phyloP scores from a whole-genome alignment of 148 eudicot species.

The Vaccinium vitisidaea region DNA sequence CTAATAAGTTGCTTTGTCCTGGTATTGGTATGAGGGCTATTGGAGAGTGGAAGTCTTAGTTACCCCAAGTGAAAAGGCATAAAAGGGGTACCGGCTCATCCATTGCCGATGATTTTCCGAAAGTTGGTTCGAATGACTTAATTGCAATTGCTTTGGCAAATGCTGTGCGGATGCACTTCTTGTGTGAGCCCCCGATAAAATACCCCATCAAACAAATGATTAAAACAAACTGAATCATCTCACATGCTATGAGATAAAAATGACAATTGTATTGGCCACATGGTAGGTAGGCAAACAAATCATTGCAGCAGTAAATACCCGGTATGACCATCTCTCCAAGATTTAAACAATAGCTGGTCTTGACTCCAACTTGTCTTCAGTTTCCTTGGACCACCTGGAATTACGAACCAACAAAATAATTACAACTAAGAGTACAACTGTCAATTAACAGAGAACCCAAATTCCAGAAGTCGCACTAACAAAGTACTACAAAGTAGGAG shows the following conservation, averaged over 20 bases:
- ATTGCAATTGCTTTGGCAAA: no score
- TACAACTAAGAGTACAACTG: background rate
- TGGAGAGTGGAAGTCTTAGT: no score
- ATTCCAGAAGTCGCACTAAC: background rate
- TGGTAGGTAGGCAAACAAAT: background rate
- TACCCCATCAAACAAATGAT: background rate
- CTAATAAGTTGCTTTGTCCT: no score
- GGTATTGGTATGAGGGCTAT: no score
- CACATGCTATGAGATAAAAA: background rate
- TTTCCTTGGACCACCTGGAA: constrained; percentile 79
- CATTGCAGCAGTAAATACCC: constrained; percentile 43
- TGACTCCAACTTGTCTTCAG: constrained; percentile 65
- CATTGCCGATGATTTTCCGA: no score
- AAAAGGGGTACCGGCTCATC: no score
- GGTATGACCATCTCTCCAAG: constrained; percentile 81
- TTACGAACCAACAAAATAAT: background rate
- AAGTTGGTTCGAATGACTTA: no score
- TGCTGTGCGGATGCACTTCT: no score
- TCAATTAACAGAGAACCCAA: background rate
- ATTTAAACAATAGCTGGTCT: constrained; percentile 60
- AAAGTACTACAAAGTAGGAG: background rate
- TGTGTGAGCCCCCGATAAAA: no score
- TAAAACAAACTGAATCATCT: background rate
- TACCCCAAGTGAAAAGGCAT: no score
- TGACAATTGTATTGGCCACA: background rate